These are phyloP conservation scores for Penicillium frequentans DNA, from an alignment of 2,329 filamentous ascomycete genomes.

Conservation along the genomic window DNA sequence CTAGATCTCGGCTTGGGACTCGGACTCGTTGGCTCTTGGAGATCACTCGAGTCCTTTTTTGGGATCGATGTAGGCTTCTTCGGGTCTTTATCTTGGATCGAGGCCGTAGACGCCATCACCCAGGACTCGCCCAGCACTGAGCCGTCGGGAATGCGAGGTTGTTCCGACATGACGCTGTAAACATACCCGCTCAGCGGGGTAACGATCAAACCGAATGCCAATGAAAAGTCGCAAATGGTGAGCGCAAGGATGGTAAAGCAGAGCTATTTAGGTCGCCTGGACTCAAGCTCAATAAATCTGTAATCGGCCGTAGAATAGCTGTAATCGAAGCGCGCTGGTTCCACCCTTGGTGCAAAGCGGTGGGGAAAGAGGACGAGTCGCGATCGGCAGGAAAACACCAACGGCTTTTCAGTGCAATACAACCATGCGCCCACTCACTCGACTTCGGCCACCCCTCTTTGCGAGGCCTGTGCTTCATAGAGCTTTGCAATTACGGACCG, in stretches of 20 bases:
- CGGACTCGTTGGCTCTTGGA: constrained; percentile 6
- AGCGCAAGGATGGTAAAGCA: neutral
- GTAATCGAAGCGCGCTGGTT: constrained; percentile 1
- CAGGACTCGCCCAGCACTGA: constrained; percentile 38
- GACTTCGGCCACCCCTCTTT: constrained; percentile 15
- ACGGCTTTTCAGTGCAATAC: constrained; percentile 11
- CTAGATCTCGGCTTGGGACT: constrained; percentile 6
- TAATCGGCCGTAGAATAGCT: neutral
- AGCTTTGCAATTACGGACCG: neutral
- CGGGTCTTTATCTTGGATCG: constrained; percentile 12
- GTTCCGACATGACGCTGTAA: constrained; percentile 16
- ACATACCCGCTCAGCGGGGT: constrained; percentile 14
- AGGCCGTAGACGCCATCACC: constrained; percentile 32
- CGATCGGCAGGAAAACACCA: constrained; percentile 17
- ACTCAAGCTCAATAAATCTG: neutral
- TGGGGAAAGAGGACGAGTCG: constrained; percentile 15
- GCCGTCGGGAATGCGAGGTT: constrained; percentile 13
- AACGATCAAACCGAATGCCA: neutral
- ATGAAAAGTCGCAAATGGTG: neutral
- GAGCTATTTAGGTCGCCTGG: neutral
- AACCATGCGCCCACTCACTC: constrained; percentile 25
- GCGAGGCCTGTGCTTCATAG: constrained; percentile 3
- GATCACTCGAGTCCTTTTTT: neutral
- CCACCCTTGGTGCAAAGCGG: constrained; percentile 17
- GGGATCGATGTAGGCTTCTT: neutral